phyloP scores from a whole-genome alignment of 2,329 filamentous ascomycete species.

The Elsinoe arachidis region DNA sequence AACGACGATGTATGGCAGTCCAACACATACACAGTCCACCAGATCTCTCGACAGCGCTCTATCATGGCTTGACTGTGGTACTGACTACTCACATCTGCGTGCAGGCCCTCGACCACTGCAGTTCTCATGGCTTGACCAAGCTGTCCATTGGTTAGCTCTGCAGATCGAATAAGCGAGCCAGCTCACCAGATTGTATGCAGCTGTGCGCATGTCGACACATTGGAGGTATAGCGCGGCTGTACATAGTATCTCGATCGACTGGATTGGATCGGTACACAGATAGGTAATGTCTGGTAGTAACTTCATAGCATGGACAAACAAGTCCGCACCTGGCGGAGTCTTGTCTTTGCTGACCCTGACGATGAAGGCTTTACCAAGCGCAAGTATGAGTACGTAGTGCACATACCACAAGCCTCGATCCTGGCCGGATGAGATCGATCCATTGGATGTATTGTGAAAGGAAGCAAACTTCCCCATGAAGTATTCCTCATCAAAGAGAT shows the following conservation, averaged over 20 bases:
- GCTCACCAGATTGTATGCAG: conserved; percentile 39
- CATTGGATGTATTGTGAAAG: conserved; percentile 31
- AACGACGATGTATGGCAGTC: conserved; percentile 47
- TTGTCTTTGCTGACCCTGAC: conserved; percentile 27
- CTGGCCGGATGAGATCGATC: conserved; percentile 18
- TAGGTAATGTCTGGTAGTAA: conserved; percentile 36
- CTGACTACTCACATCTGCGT: conserved; percentile 42
- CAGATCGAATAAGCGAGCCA: too few species aligned
- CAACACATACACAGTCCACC: conserved; percentile 48
- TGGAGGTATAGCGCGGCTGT: conserved; percentile 47
- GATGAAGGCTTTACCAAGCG: conserved; percentile 48
- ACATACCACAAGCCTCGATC: conserved; percentile 40
- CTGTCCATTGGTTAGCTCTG: conserved; percentile 20
- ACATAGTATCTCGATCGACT: conserved; percentile 43
- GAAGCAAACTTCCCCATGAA: conserved; percentile 39
- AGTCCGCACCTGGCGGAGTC: conserved; percentile 40
- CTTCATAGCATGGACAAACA: conserved; percentile 39
- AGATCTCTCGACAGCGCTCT: conserved; percentile 42
- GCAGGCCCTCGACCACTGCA: conserved; percentile 43
- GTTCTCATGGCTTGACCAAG: conserved; percentile 46
- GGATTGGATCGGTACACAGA: conserved; percentile 36
- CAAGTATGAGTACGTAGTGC: conserved; percentile 46
- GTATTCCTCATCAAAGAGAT: conserved; percentile 45
- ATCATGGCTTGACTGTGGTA: conserved; percentile 35
- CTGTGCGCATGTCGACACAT: conserved; percentile 40